phyloP scores from a whole-genome alignment of 1,284 basidiomycete species.

The Cryptococcus sp. region DNA sequence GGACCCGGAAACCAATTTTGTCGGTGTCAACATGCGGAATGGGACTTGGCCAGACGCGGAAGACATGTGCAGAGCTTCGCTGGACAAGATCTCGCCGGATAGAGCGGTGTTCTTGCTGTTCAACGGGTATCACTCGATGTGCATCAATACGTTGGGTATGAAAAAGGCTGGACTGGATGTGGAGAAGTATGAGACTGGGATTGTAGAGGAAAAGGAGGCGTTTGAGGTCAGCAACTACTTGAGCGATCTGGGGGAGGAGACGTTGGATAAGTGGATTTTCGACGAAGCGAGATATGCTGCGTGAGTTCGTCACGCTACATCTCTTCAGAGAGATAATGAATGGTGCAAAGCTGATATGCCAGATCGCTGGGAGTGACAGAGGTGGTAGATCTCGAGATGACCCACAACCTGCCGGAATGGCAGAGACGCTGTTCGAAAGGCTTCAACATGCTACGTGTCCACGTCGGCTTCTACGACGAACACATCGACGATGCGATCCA shows the following conservation, averaged over 20 bases:
- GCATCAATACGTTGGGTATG: slow-evolving; percentile 28
- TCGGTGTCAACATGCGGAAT: slow-evolving; percentile 22
- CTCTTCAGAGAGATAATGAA: no score
- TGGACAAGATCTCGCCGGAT: slow-evolving; percentile 20
- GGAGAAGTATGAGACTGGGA: slow-evolving; percentile 10
- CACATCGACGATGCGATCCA: slow-evolving; percentile 31
- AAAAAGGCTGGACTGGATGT: slow-evolving; percentile 15
- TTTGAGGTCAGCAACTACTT: slow-evolving; percentile 24
- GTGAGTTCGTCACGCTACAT: slow-evolving; percentile 16
- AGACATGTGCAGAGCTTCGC: slow-evolving; percentile 14
- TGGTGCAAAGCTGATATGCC: not conserved
- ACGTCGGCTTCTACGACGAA: slow-evolving; percentile 34
- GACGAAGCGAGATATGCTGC: slow-evolving; percentile 27
- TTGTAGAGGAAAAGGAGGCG: slow-evolving; percentile 28
- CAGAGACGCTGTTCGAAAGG: slow-evolving; percentile 21
- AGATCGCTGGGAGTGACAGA: slow-evolving; percentile 34
- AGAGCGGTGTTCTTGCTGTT: slow-evolving; percentile 30
- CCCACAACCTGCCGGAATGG: slow-evolving; percentile 29
- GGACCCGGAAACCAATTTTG: slow-evolving; percentile 11
- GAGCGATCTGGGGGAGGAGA: slow-evolving; percentile 18
- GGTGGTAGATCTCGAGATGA: slow-evolving; percentile 43
- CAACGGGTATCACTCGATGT: slow-evolving; percentile 36
- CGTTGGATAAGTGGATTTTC: slow-evolving; percentile 23
- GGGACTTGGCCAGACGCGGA: slow-evolving; percentile 30
- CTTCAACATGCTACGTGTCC: slow-evolving; percentile 28